These are phyloP conservation scores for Drosera spatulata DNA, from an alignment of 179 eudicot genomes.

Conservation along the genomic window DNA sequence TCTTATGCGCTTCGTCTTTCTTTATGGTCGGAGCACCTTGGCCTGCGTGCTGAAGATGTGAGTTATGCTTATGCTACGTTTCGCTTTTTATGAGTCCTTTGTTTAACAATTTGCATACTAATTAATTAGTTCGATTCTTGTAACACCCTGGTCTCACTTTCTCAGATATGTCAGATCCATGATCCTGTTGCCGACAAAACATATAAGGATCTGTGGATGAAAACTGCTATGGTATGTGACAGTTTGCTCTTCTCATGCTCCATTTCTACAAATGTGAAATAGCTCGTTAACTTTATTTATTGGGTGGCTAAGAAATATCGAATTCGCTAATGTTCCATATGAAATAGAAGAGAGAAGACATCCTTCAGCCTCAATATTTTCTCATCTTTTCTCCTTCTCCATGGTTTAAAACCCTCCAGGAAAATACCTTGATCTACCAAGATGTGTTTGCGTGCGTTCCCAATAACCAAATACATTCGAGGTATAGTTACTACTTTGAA, in stretches of 20 bases:
- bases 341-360: too few relatives aligned
- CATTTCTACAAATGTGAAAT: too few relatives aligned
- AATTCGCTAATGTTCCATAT: neutral
- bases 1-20: slow-evolving; percentile 78
- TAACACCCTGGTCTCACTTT: neutral
- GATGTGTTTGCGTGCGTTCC: slow-evolving; percentile 77
- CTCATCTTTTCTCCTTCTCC: neutral
- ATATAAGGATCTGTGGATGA: slow-evolving; percentile 87
- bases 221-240: slow-evolving; percentile 69
- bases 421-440: slow-evolving; percentile 71
- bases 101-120: too few relatives aligned
- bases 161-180: slow-evolving; percentile 57
- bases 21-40: slow-evolving; percentile 98
- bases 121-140: neutral
- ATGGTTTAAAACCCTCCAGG: slow-evolving; percentile 25
- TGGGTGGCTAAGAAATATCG: neutral
- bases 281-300: too few relatives aligned
- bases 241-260: neutral
- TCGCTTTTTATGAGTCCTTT: neutral
- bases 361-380: neutral
- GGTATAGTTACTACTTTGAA: slow-evolving; percentile 24
- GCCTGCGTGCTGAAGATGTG: slow-evolving; percentile 79
- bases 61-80: neutral
- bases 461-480: slow-evolving; percentile 70
- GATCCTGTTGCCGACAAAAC: slow-evolving; percentile 86